Base-by-base conservation (phyloP, 805 yeast genomes). In the Monosporozyma aerobia region DNA sequence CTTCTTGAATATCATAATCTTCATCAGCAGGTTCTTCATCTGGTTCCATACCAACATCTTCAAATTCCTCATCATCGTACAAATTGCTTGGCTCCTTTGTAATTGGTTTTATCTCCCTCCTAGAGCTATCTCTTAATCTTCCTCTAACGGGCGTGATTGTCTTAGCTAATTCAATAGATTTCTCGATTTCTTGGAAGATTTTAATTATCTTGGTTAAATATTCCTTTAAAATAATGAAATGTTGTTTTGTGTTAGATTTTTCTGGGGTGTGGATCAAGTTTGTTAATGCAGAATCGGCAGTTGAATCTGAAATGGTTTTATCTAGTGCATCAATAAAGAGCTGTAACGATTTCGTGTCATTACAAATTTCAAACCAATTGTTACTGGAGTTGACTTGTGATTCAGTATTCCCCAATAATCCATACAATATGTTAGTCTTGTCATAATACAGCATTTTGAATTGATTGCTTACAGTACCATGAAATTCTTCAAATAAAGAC, bases 141-240 rank as follows among this genome's bases (percentile, higher is more conserved):
- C 54, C 44, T n/a, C 46, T 51, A 29, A 48, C 56, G 14, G 41
- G 49, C 5, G 49, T 59, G 44, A 47, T 51, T 5, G 51, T 54
- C 9, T 33, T 51, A 19, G 56, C 51, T 13, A 54, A 52, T 14
- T 44, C 50, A 14, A 57, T 57, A 19, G 89, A 73, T 54, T 75
- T 73, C 68, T 83, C 88, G 64, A 74, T 87, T 61, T 82, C 87
- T n/a, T 70, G 58, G 57, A 88, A 73, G 30, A 89, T 70, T 46
- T 54, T 53, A 19, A 55, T 55, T 50, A 64, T 47, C n/a, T 57
- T 57, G 8, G 53, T 32, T 33, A 65, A 48, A 33, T 56, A 63
- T 1, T 61, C 60, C 43, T 54, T 58, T 32, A 65, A 39, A 14
- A 49, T 50, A 19, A 51, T 48, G 16, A 65, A 45, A 44, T 62